Evolutionary conservation across 75 land plant genomes (phyloP).

Genomic region (Picea glauca): DNA sequence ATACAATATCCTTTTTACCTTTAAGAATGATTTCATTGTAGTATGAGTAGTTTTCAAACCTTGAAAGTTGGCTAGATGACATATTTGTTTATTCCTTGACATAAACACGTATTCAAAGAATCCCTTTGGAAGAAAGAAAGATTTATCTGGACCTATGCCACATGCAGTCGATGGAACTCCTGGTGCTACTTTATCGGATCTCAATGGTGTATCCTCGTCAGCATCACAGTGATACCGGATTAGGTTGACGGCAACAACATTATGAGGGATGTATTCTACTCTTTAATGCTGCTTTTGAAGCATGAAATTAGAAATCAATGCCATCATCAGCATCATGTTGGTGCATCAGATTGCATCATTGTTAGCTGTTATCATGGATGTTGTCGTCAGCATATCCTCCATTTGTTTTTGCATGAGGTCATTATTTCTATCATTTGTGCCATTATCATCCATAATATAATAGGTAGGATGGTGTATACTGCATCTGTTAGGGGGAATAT

Average conservation of each 20-base stretch:
- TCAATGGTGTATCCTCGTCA: conserved; percentile 8
- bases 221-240: conserved; percentile 1
- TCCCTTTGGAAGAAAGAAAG: conserved; percentile 50
- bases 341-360: conserved; percentile 20
- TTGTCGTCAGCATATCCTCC: conserved; percentile 12
- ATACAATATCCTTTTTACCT: conserved; percentile 93
- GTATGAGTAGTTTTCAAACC: not conserved
- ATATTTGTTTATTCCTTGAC: conserved; percentile 15
- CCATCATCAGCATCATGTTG: conserved; percentile 20
- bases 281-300: conserved; percentile 15
- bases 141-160: conserved; percentile 4
- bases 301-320: conserved; percentile 14
- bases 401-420: conserved; percentile 12
- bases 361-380: conserved; percentile 13
- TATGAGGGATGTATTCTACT: conserved; percentile 20
- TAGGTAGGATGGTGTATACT: conserved; percentile 1
- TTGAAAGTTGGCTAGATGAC: not conserved
- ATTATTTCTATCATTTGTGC: conserved; percentile 10
- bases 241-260: not conserved
- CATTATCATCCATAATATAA: conserved; percentile 12
- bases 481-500: not conserved
- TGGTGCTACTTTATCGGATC: conserved; percentile 9
- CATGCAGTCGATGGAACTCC: conserved; percentile 12
- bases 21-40: not conserved
- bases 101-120: conserved; percentile 35